These are phyloP conservation scores for Neopestalotiopsis rosae DNA, from an alignment of 2,329 filamentous ascomycete species.

Conservation along the genomic window DNA sequence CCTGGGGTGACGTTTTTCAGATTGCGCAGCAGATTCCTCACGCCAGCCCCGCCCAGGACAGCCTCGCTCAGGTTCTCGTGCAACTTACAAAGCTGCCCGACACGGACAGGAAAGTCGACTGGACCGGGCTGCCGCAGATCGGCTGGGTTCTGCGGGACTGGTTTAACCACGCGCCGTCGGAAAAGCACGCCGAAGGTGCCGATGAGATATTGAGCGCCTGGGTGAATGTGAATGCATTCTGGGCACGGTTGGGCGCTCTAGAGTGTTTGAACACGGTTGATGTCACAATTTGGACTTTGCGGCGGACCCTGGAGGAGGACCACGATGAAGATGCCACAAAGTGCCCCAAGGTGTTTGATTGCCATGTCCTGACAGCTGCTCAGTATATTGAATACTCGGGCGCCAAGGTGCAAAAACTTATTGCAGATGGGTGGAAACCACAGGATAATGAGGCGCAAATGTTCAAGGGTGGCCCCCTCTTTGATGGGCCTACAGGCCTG, in stretches of 20 bases:
- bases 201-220: conserved; percentile 19
- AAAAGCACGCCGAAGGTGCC: conserved; percentile 21
- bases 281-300: conserved; percentile 34
- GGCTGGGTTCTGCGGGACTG: conserved; percentile 28
- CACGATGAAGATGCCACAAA: not conserved
- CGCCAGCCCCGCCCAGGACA: conserved; percentile 31
- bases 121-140: conserved; percentile 33
- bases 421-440: conserved; percentile 27
- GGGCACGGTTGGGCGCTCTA: conserved; percentile 30
- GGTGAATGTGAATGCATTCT: conserved; percentile 35
- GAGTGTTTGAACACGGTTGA: conserved; percentile 25
- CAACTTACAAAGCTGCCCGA: conserved; percentile 33
- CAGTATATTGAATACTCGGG: conserved; percentile 35
- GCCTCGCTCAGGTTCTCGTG: conserved; percentile 30
- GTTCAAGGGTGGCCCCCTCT: conserved; percentile 29
- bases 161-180: conserved; percentile 23
- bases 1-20: conserved; percentile 30
- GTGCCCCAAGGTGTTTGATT: conserved; percentile 21
- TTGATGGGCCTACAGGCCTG: conserved; percentile 28
- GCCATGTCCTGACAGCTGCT: conserved; percentile 29
- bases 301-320: conserved; percentile 32
- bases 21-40: conserved; percentile 32
- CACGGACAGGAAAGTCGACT: conserved; percentile 26
- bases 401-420: conserved; percentile 26
- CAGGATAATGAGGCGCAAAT: conserved; percentile 26